A percentile compares a stretch with the other conserved stretches of the same genome.
phyloP scores from a whole-genome alignment of 306 rosid species.

The Cajanus cajan region DNA sequence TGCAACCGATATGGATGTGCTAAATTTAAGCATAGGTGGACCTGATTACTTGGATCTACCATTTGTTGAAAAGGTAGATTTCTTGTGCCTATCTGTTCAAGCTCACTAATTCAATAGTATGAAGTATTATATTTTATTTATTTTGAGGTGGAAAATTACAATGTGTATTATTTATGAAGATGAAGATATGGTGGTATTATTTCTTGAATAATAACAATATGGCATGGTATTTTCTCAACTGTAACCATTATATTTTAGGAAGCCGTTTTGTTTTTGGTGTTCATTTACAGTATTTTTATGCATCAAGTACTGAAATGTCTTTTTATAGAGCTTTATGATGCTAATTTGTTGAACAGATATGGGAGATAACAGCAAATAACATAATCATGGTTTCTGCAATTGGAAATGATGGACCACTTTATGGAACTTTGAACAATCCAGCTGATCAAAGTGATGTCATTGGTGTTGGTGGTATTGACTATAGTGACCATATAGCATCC shows the following conservation, averaged over 20 bases:
- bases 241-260: neutral
- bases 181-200: neutral
- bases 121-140: neutral
- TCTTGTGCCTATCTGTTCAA: neutral
- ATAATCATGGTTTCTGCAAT: slow-evolving; percentile 98
- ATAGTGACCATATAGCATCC: slow-evolving; percentile 96
- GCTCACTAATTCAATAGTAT: slow-evolving; percentile 12
- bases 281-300: neutral
- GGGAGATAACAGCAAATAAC: slow-evolving; percentile 97
- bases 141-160: neutral
- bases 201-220: slow-evolving; percentile 12
- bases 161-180: neutral
- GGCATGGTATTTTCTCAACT: slow-evolving; percentile 17
- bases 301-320: neutral
- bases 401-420: slow-evolving; percentile 98
- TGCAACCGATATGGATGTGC: slow-evolving; percentile 90
- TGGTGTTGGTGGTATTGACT: slow-evolving; percentile 99
- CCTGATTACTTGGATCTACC: slow-evolving; percentile 99
- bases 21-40: slow-evolving; percentile 97
- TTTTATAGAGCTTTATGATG: slow-evolving; percentile 29
- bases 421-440: slow-evolving; percentile 95
- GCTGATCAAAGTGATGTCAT: slow-evolving; percentile 97
- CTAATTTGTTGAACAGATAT: slow-evolving; percentile 60
- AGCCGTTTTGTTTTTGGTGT: neutral
- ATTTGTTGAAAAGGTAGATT: slow-evolving; percentile 86